Base-by-base conservation (phyloP, 2,329 filamentous ascomycete species). In the Colletotrichum sansevieriae region DNA sequence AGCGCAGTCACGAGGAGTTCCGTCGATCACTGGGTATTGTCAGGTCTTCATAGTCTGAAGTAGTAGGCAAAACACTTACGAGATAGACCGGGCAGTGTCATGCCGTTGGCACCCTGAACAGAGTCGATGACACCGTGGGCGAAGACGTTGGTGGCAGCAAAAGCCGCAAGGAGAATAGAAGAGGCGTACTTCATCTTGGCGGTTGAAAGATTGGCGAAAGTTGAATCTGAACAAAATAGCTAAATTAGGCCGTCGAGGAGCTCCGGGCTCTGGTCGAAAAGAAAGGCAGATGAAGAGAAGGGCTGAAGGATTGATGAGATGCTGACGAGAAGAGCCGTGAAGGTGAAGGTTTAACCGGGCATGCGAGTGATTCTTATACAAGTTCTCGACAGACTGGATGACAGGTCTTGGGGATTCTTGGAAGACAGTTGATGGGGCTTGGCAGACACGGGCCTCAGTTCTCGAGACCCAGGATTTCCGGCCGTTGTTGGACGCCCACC, bases 1-100 rank as follows among this genome's bases (percentile, higher is more conserved):
- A 59, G 86, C 82, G 77, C 89, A 92, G 79, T 92, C 89, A 74
- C 90, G 88, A 56, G 89, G 90, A 70, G 89, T 91, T 73, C 88
- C 89, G 70, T 91, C 89, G 55, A 83, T 82, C 71, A 91, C 87
- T 83, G n/a, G 11, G 63, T 18, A 18, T 11, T 49, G 43, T 71
- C 33, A 67, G 63, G n/a, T 7, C 7, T 10, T 3, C 11, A 35
- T 4, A 20, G 10, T 25, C 25, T 5, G 15, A 4, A 20, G 4
- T 0, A 7, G 9, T 1, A 11, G 4, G 70, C 2, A 8, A 12
- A n/a, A 11, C 13, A n/a, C 66, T 56, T 51, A 69, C 66, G 43
- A 61, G 66, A 69, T 15, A 90, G 84, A 76, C 85, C 88, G 41
- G 88, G 87, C 87, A 91, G 90, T 71, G 76, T 83, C 47, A 90